These are phyloP conservation scores for Phytophthora colocasiae DNA, from an alignment of 352 stramenopile species.

Conservation along the genomic window DNA sequence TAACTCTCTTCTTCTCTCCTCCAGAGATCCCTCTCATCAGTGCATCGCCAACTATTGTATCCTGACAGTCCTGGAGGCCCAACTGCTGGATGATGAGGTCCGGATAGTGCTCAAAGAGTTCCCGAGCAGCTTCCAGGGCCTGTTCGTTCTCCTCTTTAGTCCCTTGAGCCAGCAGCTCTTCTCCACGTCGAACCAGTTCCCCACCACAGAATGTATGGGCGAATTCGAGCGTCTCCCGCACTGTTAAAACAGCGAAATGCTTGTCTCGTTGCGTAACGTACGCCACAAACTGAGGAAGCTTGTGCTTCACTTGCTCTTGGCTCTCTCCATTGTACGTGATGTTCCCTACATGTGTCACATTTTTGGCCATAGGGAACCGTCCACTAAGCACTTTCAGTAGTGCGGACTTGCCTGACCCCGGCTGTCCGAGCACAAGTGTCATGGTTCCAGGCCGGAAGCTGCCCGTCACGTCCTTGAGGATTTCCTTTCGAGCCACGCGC, in stretches of 20 bases:
- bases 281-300: constrained; percentile 42
- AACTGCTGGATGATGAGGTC: constrained; percentile 54
- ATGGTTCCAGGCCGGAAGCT: constrained; percentile 43
- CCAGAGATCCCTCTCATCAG: constrained; percentile 53
- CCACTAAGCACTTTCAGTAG: constrained; percentile 51
- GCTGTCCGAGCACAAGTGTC: constrained; percentile 54
- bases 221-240: constrained; percentile 58
- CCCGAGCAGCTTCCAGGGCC: constrained; percentile 16
- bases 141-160: constrained; percentile 42
- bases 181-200: constrained; percentile 20
- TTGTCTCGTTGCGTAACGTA: constrained; percentile 48
- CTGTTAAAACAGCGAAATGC: constrained; percentile 45
- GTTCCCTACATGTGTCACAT: constrained; percentile 31
- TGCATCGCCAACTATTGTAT: constrained; percentile 61
- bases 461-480: constrained; percentile 44
- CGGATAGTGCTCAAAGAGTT: constrained; percentile 36
- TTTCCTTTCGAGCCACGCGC: constrained; percentile 34
- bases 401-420: constrained; percentile 47
- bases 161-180: constrained; percentile 35
- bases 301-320: constrained; percentile 20
- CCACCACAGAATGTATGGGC: constrained; percentile 47
- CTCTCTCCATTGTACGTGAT: constrained; percentile 48
- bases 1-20: constrained; percentile 62
- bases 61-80: constrained; percentile 47
- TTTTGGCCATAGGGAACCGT: constrained; percentile 38